These are phyloP conservation scores for Aspergillus pseudoglaucus DNA, from an alignment of 2,329 filamentous ascomycete genomes.

Conservation along the genomic window DNA sequence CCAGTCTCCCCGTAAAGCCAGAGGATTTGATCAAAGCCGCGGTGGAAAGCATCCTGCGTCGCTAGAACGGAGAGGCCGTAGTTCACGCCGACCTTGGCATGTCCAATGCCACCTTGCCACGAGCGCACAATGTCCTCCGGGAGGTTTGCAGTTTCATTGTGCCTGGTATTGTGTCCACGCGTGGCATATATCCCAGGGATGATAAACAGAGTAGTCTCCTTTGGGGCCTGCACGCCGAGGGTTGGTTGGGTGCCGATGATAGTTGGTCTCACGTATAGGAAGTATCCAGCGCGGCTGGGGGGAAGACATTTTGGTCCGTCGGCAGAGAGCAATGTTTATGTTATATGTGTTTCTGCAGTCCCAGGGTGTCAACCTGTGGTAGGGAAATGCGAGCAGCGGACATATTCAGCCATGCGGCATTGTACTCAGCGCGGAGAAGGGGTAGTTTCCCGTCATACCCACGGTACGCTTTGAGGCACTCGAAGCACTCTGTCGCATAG, in stretches of 20 bases:
- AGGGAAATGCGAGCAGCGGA: neutral
- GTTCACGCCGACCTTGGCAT: slow-evolving; percentile 83
- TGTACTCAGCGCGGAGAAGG: slow-evolving; percentile 47
- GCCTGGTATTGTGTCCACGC: neutral
- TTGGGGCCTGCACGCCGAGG: slow-evolving; percentile 68
- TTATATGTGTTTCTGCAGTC: neutral
- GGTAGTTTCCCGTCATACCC: slow-evolving; percentile 64
- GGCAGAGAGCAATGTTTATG: neutral
- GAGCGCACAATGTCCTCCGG: slow-evolving; percentile 75
- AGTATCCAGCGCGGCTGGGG: slow-evolving; percentile 26
- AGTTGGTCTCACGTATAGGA: slow-evolving; percentile 74
- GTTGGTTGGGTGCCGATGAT: slow-evolving; percentile 72
- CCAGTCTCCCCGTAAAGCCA: slow-evolving; percentile 74
- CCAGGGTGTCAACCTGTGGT: neutral
- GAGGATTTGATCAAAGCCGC: slow-evolving; percentile 79
- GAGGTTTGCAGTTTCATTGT: slow-evolving; percentile 54
- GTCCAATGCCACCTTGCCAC: slow-evolving; percentile 84
- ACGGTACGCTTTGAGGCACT: slow-evolving; percentile 71
- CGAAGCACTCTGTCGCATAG: slow-evolving; percentile 88
- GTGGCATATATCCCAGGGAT: slow-evolving; percentile 59
- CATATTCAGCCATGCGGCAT: neutral
- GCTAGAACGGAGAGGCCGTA: slow-evolving; percentile 76
- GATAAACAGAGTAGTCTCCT: slow-evolving; percentile 54
- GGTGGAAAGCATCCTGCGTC: slow-evolving; percentile 61
- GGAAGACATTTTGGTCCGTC: neutral